Percentiles rank a stretch among this genome's conserved stretches.
Conservation (phyloP, 2,329 filamentous ascomycete species). For the Verticillium albo-atrum region DNA sequence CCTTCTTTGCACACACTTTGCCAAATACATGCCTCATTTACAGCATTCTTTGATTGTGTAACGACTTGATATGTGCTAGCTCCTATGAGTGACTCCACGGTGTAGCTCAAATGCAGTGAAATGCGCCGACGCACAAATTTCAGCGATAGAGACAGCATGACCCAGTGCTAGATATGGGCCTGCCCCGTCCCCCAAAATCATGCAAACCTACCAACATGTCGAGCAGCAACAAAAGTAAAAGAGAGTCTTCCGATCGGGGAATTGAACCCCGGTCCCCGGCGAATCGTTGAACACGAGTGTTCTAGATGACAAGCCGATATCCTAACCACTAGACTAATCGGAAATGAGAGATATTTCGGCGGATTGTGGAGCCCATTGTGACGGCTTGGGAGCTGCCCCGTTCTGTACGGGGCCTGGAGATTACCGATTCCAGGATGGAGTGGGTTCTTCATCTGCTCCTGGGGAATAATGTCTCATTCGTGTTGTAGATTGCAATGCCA, state of each 20-base stretch:
- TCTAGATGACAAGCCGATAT: neutral
- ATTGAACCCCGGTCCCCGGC: neutral
- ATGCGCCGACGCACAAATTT: too few relatives aligned
- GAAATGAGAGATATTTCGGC: neutral
- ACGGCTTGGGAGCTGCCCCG: neutral
- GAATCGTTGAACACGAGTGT: neutral
- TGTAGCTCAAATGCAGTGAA: too few relatives aligned
- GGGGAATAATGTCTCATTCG: too few relatives aligned
- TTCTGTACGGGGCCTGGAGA: neutral
- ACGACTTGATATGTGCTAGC: too few relatives aligned
- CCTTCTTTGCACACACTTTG: too few relatives aligned
- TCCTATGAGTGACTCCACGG: too few relatives aligned
- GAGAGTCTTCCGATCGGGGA: neutral
- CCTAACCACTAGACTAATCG: neutral
- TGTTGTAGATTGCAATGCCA: too few relatives aligned
- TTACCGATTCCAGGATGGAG: neutral
- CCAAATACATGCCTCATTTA: too few relatives aligned
- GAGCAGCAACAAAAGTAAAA: too few relatives aligned
- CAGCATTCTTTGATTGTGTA: too few relatives aligned
- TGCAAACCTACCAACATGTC: too few relatives aligned
- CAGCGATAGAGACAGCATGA: too few relatives aligned
- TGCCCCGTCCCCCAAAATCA: neutral
- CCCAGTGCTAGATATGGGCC: neutral
- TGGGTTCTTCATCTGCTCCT: neutral
- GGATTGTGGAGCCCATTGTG: neutral